Base-by-base conservation (phyloP, 2,329 filamentous ascomycete species). In the Stagonosporopsis rhizophila region DNA sequence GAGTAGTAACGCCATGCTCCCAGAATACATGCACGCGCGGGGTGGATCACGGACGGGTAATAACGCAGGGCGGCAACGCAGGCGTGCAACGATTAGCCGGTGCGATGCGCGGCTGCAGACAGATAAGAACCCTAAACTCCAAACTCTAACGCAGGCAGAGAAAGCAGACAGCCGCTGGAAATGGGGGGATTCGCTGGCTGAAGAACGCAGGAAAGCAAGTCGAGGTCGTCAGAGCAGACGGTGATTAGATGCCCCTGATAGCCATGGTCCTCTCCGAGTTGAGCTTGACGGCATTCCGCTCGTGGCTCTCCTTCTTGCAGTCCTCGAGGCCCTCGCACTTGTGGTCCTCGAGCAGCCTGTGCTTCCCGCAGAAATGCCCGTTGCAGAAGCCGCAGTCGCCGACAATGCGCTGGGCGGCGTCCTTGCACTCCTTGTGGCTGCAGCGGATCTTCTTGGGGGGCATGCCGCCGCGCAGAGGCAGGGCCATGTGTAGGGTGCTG, bases 231-330 rank as follows among this genome's bases (percentile, higher is more conserved):
- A n/a, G n/a, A 8, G 22, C 1, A n/a, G n/a, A n/a, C n/a, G n/a
- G n/a, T n/a, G n/a, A n/a, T 68, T 66, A 96, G 76, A 96, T 89
- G 60, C 93, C 93, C 79, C 90, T 93, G 80, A 98, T 95, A 69
- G 96, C 92, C 62, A 94, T 89, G 42, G 95, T 99, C 73, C 94
- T 85, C 83, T 99, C 94, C 55, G 88, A 87, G 78, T 97, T 91
- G 74, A 99, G 83, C 80, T 96, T 93, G 64, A 92, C 90, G 57
- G 92, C 91, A 77, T 99, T 99, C 65, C 92, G 88, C 77, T 96
- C 92, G 79, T 96, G 92, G 44, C 91, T 94, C 78, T 96, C 92
- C 82, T 96, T 95, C 85, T 97, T 96, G 85, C 94, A 97, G 80
- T 96, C 91, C 82, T 98, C 95, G 54, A 99, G 82, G 37, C 92